Percentiles rank a stretch among this genome's conserved stretches.
These are phyloP conservation scores for Schwanniomyces polymorphus DNA, from an alignment of 805 yeast species.

Conservation along the genomic window DNA sequence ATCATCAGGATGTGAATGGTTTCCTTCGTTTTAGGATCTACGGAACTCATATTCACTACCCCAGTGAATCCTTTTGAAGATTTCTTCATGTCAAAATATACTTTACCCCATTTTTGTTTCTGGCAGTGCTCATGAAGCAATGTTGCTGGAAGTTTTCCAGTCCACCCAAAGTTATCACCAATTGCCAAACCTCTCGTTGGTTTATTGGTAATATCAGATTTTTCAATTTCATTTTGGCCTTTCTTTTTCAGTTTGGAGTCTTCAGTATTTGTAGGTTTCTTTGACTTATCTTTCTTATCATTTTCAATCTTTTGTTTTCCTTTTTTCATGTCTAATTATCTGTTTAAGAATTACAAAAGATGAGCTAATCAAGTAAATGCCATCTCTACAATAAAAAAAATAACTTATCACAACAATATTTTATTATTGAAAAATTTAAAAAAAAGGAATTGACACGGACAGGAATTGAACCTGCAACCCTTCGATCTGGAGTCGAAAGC, in stretches of 20 bases:
- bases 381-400: not conserved
- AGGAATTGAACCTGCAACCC: slow-evolving; percentile 88
- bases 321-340: not conserved
- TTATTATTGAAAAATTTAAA: not conserved
- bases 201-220: slow-evolving; percentile 18
- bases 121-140: slow-evolving; percentile 85
- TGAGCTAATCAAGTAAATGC: not conserved
- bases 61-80: slow-evolving; percentile 58
- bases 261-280: not conserved
- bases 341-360: not conserved
- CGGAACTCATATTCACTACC: slow-evolving; percentile 62
- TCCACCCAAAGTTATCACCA: slow-evolving; percentile 77
- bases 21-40: slow-evolving; percentile 81
- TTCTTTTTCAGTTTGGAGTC: slow-evolving; percentile 5
- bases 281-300: slow-evolving; percentile 5
- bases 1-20: slow-evolving; percentile 55
- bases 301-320: not conserved
- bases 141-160: slow-evolving; percentile 90
- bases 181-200: slow-evolving; percentile 42
- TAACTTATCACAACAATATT: not conserved
- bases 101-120: slow-evolving; percentile 86
- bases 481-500: slow-evolving; percentile 57
- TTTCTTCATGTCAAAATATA: slow-evolving; percentile 68
- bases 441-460: slow-evolving; percentile 57
- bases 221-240: slow-evolving; percentile 1